Evolutionary conservation across 176 grass and related monocot species (phyloP).

Genomic region (Oryza meridionalis): DNA sequence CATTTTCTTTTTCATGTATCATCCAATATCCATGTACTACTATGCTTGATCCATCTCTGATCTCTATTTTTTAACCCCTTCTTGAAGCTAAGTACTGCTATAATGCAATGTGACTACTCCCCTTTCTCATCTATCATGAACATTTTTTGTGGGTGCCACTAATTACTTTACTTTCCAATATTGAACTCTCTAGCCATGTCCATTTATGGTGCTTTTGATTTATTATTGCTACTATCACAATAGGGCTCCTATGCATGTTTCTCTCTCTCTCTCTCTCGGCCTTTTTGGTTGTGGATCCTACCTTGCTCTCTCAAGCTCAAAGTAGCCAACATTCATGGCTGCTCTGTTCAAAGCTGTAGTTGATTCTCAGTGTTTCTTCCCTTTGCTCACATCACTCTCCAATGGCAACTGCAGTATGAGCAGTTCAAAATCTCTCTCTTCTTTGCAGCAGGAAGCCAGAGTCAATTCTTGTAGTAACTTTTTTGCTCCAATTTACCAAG

Average conservation of each 20-base stretch:
- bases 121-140: background rate
- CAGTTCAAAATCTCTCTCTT: background rate
- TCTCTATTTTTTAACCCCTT: background rate
- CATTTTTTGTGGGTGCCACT: background rate
- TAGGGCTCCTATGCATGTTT: too few relatives aligned
- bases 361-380: slow-evolving; percentile 7
- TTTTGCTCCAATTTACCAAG: background rate
- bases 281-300: background rate
- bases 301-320: background rate
- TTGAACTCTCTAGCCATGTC: background rate
- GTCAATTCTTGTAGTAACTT: background rate
- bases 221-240: background rate
- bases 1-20: background rate
- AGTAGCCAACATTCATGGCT: slow-evolving; percentile 18
- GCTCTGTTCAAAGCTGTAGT: background rate
- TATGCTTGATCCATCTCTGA: background rate
- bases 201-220: background rate
- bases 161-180: background rate
- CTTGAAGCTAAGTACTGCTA: background rate
- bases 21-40: background rate
- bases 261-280: background rate
- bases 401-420: background rate
- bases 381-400: background rate
- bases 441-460: background rate
- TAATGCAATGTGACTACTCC: background rate